A percentile compares a stretch with the other conserved stretches of the same genome.
Evolutionary conservation across 2,329 filamentous ascomycete genomes (phyloP).

Genomic region (Trichoderma oligosporum): DNA sequence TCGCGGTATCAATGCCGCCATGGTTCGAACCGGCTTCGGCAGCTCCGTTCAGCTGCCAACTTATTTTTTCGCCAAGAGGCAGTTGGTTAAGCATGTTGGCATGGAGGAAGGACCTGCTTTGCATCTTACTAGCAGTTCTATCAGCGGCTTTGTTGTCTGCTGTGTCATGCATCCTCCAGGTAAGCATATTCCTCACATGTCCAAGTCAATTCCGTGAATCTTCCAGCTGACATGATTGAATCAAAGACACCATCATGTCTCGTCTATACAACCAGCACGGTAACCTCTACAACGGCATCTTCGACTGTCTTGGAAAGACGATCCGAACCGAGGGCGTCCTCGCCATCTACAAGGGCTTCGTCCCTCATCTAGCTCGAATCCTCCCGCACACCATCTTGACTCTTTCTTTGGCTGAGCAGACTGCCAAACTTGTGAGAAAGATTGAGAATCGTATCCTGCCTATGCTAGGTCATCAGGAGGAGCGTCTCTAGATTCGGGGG

Average conservation of each 20-base stretch:
- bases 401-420: conserved; percentile 90
- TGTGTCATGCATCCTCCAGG: conserved; percentile 96
- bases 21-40: conserved; percentile 93
- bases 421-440: conserved; percentile 83
- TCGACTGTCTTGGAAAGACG: conserved; percentile 89
- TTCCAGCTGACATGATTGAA: conserved; percentile 17
- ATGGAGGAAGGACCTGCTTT: conserved; percentile 89
- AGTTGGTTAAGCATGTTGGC: conserved; percentile 73
- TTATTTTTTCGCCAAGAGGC: conserved; percentile 94
- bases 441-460: conserved; percentile 62
- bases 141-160: conserved; percentile 93
- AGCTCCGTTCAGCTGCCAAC: conserved; percentile 95
- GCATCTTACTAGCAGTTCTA: conserved; percentile 83
- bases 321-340: conserved; percentile 85
- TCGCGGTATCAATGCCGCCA: conserved; percentile 84
- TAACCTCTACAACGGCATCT: conserved; percentile 89
- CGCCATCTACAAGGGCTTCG: conserved; percentile 96
- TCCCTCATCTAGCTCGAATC: conserved; percentile 90
- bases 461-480: conserved; percentile 30
- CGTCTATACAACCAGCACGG: conserved; percentile 98
- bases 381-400: conserved; percentile 94
- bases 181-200: conserved; percentile 40
- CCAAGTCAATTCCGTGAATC: background rate
- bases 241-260: conserved; percentile 94
- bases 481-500: conserved; percentile 2